Base-by-base conservation (phyloP, 805 yeast genomes). In the Teunomyces pallodes region DNA sequence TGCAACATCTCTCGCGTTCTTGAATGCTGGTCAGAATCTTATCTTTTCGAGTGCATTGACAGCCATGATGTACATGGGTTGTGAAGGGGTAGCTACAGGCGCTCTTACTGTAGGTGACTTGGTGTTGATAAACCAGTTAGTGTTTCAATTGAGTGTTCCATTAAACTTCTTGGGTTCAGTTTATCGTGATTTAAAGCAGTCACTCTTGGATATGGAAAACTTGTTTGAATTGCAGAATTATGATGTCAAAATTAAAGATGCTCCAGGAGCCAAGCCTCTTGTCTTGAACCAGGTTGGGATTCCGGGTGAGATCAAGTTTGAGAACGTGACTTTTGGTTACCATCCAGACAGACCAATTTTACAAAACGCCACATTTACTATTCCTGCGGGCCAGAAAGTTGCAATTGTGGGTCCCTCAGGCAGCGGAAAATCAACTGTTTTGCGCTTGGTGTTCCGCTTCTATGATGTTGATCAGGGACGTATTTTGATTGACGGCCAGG, bases 381-480 rank as follows among this genome's bases (percentile, higher is more conserved):
- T 92, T 39, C 97, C 97, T 3, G 90, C 95, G 2, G 99, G 98
- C 5, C 67, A 83, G 54, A 88, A 88, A 55, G 92, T 91, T 12
- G 98, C 98, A 9, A 82, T 92, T 59, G 99, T 92, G 9, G 99
- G 99, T 0, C 96, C 98, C 0, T 86, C 95, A 6, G 99, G 99
- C 3, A 84, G 92, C 56, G 99, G 99, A 36, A 92, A 92, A 69
- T 89, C 97, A 0, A 92, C 99, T 0, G 80, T 94, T 35, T 69
- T 92, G 56, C 77, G 90, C 59, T 71, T 92, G 31, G 84, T 90
- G 0, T 92, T 92, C 72, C 72, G 99, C 57, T 92, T 94, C 64
- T 91, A 90, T 65, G 99, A 92, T 62, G 87, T 89, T 2, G 74
- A 74, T 35, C 69, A 75, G 10, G 98, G 98, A 9, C 72, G 89